Evolutionary conservation across 2,329 filamentous ascomycete species (phyloP).

Genomic region (Colletotrichum scovillei): DNA sequence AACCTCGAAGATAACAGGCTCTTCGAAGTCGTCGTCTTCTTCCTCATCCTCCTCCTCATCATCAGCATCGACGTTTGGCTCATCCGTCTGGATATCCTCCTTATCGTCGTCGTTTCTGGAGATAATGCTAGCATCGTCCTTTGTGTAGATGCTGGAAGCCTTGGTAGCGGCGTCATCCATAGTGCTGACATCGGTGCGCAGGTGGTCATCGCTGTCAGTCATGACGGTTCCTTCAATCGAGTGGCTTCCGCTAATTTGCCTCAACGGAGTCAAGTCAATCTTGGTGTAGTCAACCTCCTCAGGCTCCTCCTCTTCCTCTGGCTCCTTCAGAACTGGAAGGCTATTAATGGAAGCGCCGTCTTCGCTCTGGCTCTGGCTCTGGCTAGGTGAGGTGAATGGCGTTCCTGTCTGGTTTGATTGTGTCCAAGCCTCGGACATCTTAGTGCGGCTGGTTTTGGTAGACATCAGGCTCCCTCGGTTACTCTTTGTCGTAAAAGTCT

Average conservation of each 20-base stretch:
- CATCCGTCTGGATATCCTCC: conserved; percentile 41
- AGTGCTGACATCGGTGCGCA: conserved; percentile 39
- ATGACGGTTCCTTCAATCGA: conserved; percentile 45
- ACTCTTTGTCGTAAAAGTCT: conserved; percentile 69
- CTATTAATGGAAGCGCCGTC: conserved; percentile 60
- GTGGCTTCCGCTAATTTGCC: conserved; percentile 56
- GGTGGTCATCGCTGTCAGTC: conserved; percentile 36
- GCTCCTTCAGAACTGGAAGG: conserved; percentile 51
- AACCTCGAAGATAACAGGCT: conserved; percentile 77
- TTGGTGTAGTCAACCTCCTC: conserved; percentile 71
- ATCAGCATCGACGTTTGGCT: conserved; percentile 49
- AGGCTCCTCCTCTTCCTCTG: conserved; percentile 54
- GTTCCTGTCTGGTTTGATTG: conserved; percentile 68
- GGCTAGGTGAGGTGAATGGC: conserved; percentile 66
- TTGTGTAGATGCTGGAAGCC: conserved; percentile 42
- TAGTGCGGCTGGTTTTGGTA: conserved; percentile 74
- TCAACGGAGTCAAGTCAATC: conserved; percentile 63
- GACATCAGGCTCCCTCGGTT: conserved; percentile 82
- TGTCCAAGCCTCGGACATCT: conserved; percentile 76
- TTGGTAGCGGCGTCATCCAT: conserved; percentile 42
- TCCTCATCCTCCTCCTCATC: conserved; percentile 60
- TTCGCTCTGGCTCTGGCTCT: conserved; percentile 64
- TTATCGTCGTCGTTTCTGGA: conserved; percentile 12
- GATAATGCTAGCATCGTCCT: conserved; percentile 30
- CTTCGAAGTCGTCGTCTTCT: conserved; percentile 66